Conservation (phyloP, 495 filamentous ascomycete genomes). For the Xylaria venustula region DNA sequence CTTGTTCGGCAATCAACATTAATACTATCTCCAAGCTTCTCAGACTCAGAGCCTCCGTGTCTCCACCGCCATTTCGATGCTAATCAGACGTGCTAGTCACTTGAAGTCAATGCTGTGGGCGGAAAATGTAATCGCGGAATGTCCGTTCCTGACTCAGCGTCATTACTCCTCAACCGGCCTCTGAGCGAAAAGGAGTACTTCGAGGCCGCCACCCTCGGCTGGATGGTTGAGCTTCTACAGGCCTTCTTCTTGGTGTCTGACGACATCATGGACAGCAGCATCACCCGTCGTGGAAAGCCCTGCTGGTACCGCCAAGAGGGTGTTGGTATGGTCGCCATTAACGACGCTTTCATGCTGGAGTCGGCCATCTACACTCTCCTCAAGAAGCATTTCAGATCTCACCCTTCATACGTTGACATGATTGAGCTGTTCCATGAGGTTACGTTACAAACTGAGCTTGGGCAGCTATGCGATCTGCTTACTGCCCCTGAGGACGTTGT, state of each 20-base stretch:
- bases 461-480: conserved; percentile 90
- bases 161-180: conserved; percentile 69
- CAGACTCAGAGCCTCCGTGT: too few species aligned
- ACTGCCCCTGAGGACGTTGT: conserved; percentile 92
- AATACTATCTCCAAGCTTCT: too few species aligned
- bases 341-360: conserved; percentile 97
- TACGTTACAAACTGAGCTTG: conserved; percentile 89
- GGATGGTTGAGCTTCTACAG: conserved; percentile 96
- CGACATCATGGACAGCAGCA: conserved; percentile 95
- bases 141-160: conserved; percentile 89
- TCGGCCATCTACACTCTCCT: conserved; percentile 83
- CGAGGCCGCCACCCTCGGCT: conserved; percentile 79
- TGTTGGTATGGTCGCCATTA: conserved; percentile 94
- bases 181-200: conserved; percentile 81
- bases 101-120: conserved; percentile 82
- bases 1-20: too few species aligned
- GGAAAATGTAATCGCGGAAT: conserved; percentile 99
- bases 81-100: conserved; percentile 51
- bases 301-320: conserved; percentile 91
- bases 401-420: conserved; percentile 83
- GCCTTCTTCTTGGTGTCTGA: conserved; percentile 98
- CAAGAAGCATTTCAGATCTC: conserved; percentile 85
- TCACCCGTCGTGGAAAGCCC: conserved; percentile 87
- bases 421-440: conserved; percentile 95
- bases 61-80: conserved; percentile 1